These are phyloP conservation scores for Kuraishia floccosa DNA, from an alignment of 805 yeast genomes.

Conservation along the genomic window DNA sequence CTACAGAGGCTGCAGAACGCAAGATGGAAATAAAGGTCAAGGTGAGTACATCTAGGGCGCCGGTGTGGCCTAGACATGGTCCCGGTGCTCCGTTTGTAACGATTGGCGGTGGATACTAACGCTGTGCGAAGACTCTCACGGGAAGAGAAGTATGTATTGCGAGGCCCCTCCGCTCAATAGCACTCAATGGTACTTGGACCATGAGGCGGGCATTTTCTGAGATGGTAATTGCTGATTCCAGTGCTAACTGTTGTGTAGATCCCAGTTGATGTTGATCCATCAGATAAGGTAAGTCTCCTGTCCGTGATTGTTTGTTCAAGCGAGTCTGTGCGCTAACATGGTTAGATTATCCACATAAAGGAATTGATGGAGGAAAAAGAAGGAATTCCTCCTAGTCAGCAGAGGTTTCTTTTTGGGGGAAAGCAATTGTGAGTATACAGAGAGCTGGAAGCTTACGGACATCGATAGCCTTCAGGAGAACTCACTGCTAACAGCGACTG, in stretches of 20 bases:
- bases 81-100: background rate
- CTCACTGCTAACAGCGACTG: background rate
- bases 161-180: too few relatives aligned
- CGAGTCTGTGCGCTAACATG: constrained; percentile 21
- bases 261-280: constrained; percentile 61
- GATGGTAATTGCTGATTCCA: too few relatives aligned
- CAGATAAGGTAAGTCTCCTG: constrained; percentile 40
- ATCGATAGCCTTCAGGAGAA: background rate
- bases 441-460: too few relatives aligned
- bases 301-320: background rate
- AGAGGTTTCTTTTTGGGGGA: constrained; percentile 81
- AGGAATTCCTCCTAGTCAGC: constrained; percentile 96
- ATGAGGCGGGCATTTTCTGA: too few relatives aligned
- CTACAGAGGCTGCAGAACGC: too few relatives aligned
- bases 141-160: constrained; percentile 53
- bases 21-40: constrained; percentile 61
- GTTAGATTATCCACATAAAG: constrained; percentile 48
- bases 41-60: constrained; percentile 17
- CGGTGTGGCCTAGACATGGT: too few relatives aligned
- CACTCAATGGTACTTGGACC: too few relatives aligned
- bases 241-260: constrained; percentile 37
- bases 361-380: constrained; percentile 92
- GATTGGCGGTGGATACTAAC: constrained; percentile 1
- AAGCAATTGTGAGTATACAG: constrained; percentile 72
- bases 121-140: constrained; percentile 42